Percentiles rank a stretch among this genome's conserved stretches.
phyloP scores from a whole-genome alignment of 2,329 filamentous ascomycete species.

The Diaporthe sp. region DNA sequence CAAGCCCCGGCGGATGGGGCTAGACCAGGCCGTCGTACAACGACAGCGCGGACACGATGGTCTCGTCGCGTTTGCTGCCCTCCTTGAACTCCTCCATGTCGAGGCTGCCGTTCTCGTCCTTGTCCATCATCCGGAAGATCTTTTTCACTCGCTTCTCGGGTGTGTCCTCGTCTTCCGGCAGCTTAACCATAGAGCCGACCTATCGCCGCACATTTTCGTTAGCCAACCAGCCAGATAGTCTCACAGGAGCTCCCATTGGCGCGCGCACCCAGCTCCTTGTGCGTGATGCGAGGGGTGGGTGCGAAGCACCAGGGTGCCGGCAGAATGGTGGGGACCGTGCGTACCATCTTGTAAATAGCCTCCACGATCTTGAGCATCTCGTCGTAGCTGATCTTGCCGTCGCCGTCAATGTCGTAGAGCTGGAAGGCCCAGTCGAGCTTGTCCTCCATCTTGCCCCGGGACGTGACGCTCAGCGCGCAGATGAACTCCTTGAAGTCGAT shows the following conservation, averaged over 20 bases:
- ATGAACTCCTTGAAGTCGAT: conserved; percentile 99
- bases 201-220: conserved; percentile 51
- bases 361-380: conserved; percentile 99
- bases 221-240: not conserved
- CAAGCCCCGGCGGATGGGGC: conserved; percentile 2
- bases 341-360: conserved; percentile 99
- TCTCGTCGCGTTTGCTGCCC: conserved; percentile 98
- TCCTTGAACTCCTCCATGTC: conserved; percentile 99
- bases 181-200: conserved; percentile 99
- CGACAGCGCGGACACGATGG: conserved; percentile 95
- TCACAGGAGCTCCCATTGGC: too few relatives aligned
- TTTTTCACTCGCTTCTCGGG: conserved; percentile 98
- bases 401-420: conserved; percentile 98
- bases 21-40: conserved; percentile 96
- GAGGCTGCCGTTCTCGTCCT: conserved; percentile 97
- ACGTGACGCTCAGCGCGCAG: conserved; percentile 96
- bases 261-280: too few relatives aligned
- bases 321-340: conserved; percentile 31
- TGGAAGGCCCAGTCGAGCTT: conserved; percentile 99
- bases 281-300: not conserved
- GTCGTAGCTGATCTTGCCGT: conserved; percentile 98
- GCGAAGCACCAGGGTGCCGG: not conserved
- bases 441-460: conserved; percentile 98
- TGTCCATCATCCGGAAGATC: conserved; percentile 99
- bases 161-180: conserved; percentile 98